Percentiles rank a stretch among this genome's conserved stretches.
Conservation (phyloP, 2,329 filamentous ascomycete genomes). For the Fusarium papillatum region DNA sequence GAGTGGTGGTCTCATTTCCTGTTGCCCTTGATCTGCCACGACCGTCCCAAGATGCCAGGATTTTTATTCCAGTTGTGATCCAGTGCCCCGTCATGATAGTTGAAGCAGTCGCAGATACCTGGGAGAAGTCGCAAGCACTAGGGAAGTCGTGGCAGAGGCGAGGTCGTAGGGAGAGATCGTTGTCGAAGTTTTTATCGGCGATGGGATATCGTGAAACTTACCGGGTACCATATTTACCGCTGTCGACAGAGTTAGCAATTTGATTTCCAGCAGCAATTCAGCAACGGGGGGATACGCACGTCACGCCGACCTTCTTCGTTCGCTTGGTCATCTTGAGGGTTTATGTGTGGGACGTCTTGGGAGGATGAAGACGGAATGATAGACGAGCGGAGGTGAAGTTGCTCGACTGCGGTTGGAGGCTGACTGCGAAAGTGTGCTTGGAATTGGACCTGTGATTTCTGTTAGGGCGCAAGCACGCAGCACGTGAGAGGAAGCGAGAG, state of each 20-base stretch:
- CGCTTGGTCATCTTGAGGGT: conserved; percentile 90
- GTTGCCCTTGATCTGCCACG: conserved; percentile 19
- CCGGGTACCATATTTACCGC: conserved; percentile 95
- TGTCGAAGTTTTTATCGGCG: conserved; percentile 33
- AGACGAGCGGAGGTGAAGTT: conserved; percentile 48
- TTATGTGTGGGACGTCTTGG: conserved; percentile 53
- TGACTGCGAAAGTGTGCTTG: conserved; percentile 49
- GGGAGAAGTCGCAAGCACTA: conserved; percentile 2
- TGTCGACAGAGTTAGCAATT: conserved; percentile 49
- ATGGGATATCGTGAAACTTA: conserved; percentile 63
- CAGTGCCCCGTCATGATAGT: conserved; percentile 8
- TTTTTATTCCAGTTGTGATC: not conserved
- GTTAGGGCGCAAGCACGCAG: conserved; percentile 57
- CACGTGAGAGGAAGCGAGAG: conserved; percentile 51
- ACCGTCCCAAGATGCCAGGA: not conserved
- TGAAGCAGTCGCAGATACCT: conserved; percentile 6
- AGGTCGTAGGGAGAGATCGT: conserved; percentile 21
- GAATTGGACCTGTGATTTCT: conserved; percentile 54
- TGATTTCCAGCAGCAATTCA: conserved; percentile 10
- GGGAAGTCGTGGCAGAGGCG: conserved; percentile 27
- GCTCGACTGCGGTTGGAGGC: conserved; percentile 47
- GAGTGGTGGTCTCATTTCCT: conserved; percentile 12
- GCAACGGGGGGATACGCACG: conserved; percentile 57
- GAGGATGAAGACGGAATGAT: conserved; percentile 49
- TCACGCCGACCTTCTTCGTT: conserved; percentile 98